A percentile compares a stretch with the other conserved stretches of the same genome.
These are phyloP conservation scores for Hypoxylon trugodes DNA, from an alignment of 495 filamentous ascomycete species.

Conservation along the genomic window DNA sequence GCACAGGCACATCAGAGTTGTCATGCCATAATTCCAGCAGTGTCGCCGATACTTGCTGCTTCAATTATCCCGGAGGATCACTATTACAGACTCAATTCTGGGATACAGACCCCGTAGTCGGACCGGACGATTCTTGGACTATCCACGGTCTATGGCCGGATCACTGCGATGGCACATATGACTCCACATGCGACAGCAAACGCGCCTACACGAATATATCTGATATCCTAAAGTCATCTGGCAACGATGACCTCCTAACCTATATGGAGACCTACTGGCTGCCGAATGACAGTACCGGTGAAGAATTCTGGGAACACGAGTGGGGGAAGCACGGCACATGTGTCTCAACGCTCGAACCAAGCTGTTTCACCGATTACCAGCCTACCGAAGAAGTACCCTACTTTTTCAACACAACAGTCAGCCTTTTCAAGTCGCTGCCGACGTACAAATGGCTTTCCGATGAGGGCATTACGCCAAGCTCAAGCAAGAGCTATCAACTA, in stretches of 20 bases:
- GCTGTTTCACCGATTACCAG: conserved; percentile 71
- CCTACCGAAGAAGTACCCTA: conserved; percentile 62
- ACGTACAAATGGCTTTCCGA: conserved; percentile 63
- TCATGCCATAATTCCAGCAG: conserved; percentile 50
- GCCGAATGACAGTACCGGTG: conserved; percentile 60
- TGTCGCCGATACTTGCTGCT: conserved; percentile 71
- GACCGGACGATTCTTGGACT: conserved; percentile 80
- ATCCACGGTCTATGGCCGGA: conserved; percentile 87
- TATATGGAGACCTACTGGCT: conserved; percentile 82
- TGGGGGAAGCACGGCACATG: conserved; percentile 84
- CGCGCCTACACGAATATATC: conserved; percentile 75
- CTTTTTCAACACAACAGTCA: conserved; percentile 63
- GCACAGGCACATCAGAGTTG: conserved; percentile 14
- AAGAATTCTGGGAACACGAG: conserved; percentile 80
- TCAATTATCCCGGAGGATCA: conserved; percentile 78
- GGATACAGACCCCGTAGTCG: conserved; percentile 74
- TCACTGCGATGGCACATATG: conserved; percentile 79
- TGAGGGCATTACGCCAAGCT: conserved; percentile 69
- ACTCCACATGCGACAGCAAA: conserved; percentile 69
- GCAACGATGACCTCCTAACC: conserved; percentile 55
- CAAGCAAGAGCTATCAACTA: conserved; percentile 66
- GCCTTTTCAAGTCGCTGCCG: conserved; percentile 63
- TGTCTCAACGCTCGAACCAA: conserved; percentile 69
- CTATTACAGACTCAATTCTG: conserved; percentile 85
- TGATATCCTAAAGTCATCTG: conserved; percentile 34